Evolutionary conservation across 2,329 filamentous ascomycete genomes (phyloP), one percentile per base, ranked within the genome.

Genomic region (Microdochium trichocladiopsis): DNA sequence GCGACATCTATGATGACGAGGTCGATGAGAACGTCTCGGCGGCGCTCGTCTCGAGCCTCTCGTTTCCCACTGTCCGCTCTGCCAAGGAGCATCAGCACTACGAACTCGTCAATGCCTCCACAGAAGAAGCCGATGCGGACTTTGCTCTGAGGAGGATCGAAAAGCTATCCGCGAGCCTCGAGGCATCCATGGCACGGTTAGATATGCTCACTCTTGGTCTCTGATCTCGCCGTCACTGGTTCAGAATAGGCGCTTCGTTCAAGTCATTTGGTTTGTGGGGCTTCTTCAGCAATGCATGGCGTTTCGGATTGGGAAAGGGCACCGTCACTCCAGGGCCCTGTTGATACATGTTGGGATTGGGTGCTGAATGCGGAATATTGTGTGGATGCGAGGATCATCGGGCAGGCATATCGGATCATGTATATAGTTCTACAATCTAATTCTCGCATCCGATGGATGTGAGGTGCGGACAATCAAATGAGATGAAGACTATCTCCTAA

Each of bases 21-120:
- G 51, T 64, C 4, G 53, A 54, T 47, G 54, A n/a, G n/a, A n/a
- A n/a, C n/a, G n/a, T n/a, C n/a, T n/a, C n/a, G n/a, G n/a, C n/a
- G n/a, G n/a, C n/a, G n/a, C n/a, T n/a, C n/a, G n/a, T n/a, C n/a
- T n/a, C n/a, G n/a, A n/a, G n/a, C n/a, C n/a, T n/a, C n/a, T n/a
- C 77, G 24, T 70, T 78, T 52, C 68, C 71, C 18, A 75, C 68
- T 56, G 53, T 70, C 55, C 65, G 74, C 57, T 67, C 79, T 1
- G 84, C 87, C 60, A 92, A 92, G 75, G 70, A 77, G 2, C 72
- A 83, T 48, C 72, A 80, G 14, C 76, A 80, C 49, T 82, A 80
- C 60, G 80, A 87, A 58, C 76, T 91, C n/a, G 72, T 88, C 25
- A 78, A 87, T 52, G 74, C 72, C 24, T 72, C 74, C 1, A 72